Evolutionary conservation across 2,329 filamentous ascomycete genomes (phyloP), one percentile per base, ranked within the genome.

Genomic region (Coniosporium uncinatum): DNA sequence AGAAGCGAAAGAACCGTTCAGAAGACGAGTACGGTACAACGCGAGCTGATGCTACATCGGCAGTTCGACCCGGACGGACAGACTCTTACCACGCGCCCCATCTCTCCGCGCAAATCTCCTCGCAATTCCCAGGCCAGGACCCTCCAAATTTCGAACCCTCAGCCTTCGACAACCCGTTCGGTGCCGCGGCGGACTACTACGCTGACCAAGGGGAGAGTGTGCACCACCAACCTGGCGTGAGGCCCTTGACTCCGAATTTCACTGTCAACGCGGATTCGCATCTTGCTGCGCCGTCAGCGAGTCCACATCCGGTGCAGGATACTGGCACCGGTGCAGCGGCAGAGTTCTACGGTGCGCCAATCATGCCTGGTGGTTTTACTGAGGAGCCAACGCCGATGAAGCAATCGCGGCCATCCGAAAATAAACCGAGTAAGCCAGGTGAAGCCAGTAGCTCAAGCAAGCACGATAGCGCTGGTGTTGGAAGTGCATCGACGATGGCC

Each of bases 121-220:
- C 74, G 49, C 78, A 81, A 50, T 81, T 81, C 49, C 77, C 76
- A 5, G 75, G 75, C 37, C 76, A 79, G 52, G 66, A 76, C 42
- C 71, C 75, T 14, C 46, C 56, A 5, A 57, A 62, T 11, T 70
- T 59, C 44, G 49, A 72, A 8, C 55, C 62, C 37, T n/a, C n/a
- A n/a, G n/a, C n/a, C n/a, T n/a, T n/a, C n/a, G 68, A 20, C 69
- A 29, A 18, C 40, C 59, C 62, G 42, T 55, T 67, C 33, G 41
- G 19, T 37, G 42, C 50, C 27, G 77, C 77, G 5, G 71, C 79
- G 14, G 76, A 80, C 24, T 83, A 79, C 55, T 83, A 82, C 54
- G 69, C 73, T 34, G 79, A 82, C 52, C 70, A 78, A 50, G 79
- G 78, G 11, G 64, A 81, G 52, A 80, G 76, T 16, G 78, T 83